Base-by-base conservation (phyloP, 202 grass and related monocot genomes). In the Setaria viridis region DNA sequence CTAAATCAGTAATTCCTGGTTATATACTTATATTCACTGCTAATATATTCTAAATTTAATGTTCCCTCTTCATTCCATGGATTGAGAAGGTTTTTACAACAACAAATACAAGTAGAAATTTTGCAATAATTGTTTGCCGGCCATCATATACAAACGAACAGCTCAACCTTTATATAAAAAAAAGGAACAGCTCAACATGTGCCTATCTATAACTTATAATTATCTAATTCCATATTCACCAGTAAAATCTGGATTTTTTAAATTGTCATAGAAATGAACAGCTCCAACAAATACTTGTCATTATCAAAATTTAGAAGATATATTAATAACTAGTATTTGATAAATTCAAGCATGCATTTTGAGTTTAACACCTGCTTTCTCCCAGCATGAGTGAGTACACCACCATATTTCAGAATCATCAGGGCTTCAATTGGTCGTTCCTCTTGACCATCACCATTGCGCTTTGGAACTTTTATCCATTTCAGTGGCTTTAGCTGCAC, bases 391-490 rank as follows among this genome's bases (percentile, higher is more conserved):
- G 97, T 99, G 64, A 99, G 92, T 69, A 99, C 97, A 66, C 97
- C 97, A 72, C 97, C 97, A 79, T 99, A 99, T 88, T 99, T 99
- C 68, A 99, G 83, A 91, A 99, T 93, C 97, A 99, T 99, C 75
- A 99, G 80, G 76, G 97, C 97, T 97, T 99, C 97, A 82, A 88
- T 85, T 83, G 94, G 97, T 9, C 89, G 60, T 56, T 99, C 97
- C 71, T 99, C 94, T 94, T 97, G 90, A 84, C 88, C 88, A n/a
- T 89, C 89, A 80, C 94, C 87, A 70, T 85, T 88, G 46, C 59
- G 79, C 81, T 93, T 94, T 43, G 85, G 80, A 91, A 97, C 82
- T 93, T 93, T 97, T 37, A 97, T 82, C 97, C 97, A 99, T 90
- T 97, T 99, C 79, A 89, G 74, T 64, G 97, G 97, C 79, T 99